Conservation (phyloP, 2,329 filamentous ascomycete species). For the Macrophomina tecta region DNA sequence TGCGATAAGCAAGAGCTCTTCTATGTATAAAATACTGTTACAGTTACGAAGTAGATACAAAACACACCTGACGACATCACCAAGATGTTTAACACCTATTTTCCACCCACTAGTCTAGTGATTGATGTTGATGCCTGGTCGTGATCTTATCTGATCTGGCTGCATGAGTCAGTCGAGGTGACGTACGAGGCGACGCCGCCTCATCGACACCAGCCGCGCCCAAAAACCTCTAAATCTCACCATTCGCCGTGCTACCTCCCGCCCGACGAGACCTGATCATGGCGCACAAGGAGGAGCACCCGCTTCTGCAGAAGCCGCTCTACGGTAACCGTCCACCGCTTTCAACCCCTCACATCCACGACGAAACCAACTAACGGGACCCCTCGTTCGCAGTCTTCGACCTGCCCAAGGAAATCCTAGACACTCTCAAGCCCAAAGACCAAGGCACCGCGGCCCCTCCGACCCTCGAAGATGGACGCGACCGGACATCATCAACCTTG, state of each 20-base stretch:
- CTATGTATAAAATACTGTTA: not conserved
- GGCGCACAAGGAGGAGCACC: slow-evolving; percentile 30
- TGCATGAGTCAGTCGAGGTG: slow-evolving; percentile 17
- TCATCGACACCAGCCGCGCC: slow-evolving; percentile 3
- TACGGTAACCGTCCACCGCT: slow-evolving; percentile 39
- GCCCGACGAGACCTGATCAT: slow-evolving; percentile 12
- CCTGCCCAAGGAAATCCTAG: slow-evolving; percentile 75
- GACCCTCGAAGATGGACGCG: slow-evolving; percentile 18
- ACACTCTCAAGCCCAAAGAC: slow-evolving; percentile 66
- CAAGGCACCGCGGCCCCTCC: slow-evolving; percentile 33
- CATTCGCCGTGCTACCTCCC: not conserved
- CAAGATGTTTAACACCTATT: no score
- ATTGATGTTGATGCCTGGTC: no score
- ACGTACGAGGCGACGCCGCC: slow-evolving; percentile 18
- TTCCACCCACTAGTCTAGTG: no score
- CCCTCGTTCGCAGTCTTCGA: slow-evolving; percentile 71
- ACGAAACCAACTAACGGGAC: slow-evolving; percentile 30
- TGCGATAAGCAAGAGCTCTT: not conserved
- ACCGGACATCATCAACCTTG: not conserved
- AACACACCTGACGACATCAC: no score
- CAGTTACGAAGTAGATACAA: not conserved
- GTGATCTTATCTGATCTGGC: slow-evolving; percentile 18
- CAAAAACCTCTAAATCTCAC: not conserved
- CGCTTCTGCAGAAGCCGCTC: slow-evolving; percentile 45
- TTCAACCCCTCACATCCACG: not conserved